phyloP scores from a whole-genome alignment of 331 rosid species.

The Dryas integrifolia region DNA sequence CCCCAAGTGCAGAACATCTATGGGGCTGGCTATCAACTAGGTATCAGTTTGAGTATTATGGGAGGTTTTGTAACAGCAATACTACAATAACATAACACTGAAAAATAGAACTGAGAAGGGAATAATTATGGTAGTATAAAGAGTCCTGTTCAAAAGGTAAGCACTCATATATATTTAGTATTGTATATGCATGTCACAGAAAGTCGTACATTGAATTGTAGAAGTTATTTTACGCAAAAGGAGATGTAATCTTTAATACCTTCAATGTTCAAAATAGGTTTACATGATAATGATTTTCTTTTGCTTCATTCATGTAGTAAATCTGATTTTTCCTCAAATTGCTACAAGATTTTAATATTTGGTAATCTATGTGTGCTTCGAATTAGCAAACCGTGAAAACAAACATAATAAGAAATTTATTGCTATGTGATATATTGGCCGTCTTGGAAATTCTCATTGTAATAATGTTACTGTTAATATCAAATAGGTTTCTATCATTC shows the following conservation, averaged over 20 bases:
- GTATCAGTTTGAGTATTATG: neutral
- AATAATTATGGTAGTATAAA: neutral
- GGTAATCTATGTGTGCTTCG: neutral
- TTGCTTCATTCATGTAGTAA: neutral
- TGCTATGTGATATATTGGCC: neutral
- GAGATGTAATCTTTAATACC: neutral
- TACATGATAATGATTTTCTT: neutral
- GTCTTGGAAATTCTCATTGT: neutral
- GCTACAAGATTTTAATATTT: neutral
- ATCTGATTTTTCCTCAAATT: neutral
- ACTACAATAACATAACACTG: neutral
- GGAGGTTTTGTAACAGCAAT: too few species aligned
- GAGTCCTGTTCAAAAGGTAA: neutral
- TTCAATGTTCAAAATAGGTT: neutral
- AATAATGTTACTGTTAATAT: slow-evolving; percentile 15
- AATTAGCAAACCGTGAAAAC: neutral
- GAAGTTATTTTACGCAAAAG: neutral
- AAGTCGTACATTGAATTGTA: neutral
- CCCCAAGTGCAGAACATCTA: neutral
- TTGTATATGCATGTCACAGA: neutral
- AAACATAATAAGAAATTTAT: neutral
- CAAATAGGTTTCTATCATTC: slow-evolving; percentile 87
- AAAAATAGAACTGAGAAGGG: neutral
- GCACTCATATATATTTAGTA: neutral
- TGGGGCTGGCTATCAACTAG: neutral